phyloP scores from a whole-genome alignment of 2,329 filamentous ascomycete species.

The Zasmidium citrigriseum region DNA sequence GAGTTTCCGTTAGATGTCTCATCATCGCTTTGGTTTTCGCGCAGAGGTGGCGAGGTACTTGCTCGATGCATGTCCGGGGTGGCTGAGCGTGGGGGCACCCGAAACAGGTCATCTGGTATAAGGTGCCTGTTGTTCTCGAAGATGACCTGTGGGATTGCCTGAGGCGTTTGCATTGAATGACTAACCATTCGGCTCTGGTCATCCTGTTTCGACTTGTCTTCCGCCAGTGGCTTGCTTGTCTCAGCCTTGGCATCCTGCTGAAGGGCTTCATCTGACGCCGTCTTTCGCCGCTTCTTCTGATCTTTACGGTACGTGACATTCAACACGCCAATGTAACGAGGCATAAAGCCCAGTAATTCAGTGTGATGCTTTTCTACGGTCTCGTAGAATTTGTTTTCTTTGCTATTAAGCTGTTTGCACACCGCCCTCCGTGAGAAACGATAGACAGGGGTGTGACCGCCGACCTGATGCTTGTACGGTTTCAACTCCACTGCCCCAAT shows the following conservation, averaged over 20 bases:
- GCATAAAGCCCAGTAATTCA: conserved; percentile 85
- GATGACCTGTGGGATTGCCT: conserved; percentile 78
- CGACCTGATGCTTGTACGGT: conserved; percentile 95
- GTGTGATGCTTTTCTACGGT: conserved; percentile 89
- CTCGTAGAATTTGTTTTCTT: conserved; percentile 98
- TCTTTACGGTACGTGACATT: conserved; percentile 96
- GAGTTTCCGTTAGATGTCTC: conserved; percentile 14
- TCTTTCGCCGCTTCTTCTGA: conserved; percentile 51
- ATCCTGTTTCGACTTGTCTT: conserved; percentile 15
- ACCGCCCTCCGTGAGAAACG: conserved; percentile 92
- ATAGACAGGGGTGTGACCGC: conserved; percentile 94
- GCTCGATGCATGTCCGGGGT: conserved; percentile 33
- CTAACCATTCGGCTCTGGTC: conserved; percentile 56
- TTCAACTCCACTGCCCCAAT: conserved; percentile 93
- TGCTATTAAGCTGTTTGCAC: conserved; percentile 96
- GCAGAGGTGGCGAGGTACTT: conserved; percentile 25
- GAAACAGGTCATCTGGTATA: conserved; percentile 78
- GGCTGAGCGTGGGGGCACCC: conserved; percentile 50
- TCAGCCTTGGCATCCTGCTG: not conserved
- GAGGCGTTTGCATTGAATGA: conserved; percentile 76
- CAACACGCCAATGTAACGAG: conserved; percentile 93
- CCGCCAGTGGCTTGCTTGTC: conserved; percentile 28
- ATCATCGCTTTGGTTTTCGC: conserved; percentile 20
- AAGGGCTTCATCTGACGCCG: conserved; percentile 32
- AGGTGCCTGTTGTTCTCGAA: conserved; percentile 95